phyloP scores from a whole-genome alignment of 2,329 filamentous ascomycete genomes.

The Chaetomiaceae sp. region DNA sequence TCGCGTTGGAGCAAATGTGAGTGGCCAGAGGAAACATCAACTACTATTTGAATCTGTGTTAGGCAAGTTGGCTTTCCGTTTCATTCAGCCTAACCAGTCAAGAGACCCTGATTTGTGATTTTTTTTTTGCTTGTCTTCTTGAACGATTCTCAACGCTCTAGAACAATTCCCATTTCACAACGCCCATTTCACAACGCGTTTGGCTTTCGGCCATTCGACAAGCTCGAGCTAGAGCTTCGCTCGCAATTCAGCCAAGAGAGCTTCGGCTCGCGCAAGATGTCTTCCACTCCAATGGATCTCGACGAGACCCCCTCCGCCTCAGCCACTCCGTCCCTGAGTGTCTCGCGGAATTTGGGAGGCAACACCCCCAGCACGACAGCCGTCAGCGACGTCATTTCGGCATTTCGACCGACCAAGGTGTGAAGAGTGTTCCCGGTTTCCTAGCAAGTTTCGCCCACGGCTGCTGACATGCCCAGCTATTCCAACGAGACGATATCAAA shows the following conservation, averaged over 20 bases:
- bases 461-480: conserved; percentile 40
- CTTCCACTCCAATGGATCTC: conserved; percentile 52
- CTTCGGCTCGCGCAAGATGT: conserved; percentile 32
- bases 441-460: not conserved
- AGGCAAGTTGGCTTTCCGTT: no score
- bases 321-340: conserved; percentile 42
- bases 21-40: no score
- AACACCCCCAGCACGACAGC: conserved; percentile 50
- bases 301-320: conserved; percentile 39
- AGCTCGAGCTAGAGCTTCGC: not conserved
- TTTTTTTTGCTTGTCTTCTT: no score
- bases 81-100: no score
- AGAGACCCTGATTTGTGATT: no score
- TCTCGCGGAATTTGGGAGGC: conserved; percentile 41
- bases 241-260: not conserved
- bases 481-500: conserved; percentile 52
- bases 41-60: no score
- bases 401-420: conserved; percentile 76
- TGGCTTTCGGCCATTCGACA: not conserved
- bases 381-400: conserved; percentile 69
- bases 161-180: no score
- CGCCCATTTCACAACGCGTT: no score
- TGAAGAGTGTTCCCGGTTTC: conserved; percentile 21
- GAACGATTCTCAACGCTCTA: no score
- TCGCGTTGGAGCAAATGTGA: no score